These are phyloP conservation scores for Beta vulgaris DNA, from an alignment of 148 eudicot species.

Conservation along the genomic window DNA sequence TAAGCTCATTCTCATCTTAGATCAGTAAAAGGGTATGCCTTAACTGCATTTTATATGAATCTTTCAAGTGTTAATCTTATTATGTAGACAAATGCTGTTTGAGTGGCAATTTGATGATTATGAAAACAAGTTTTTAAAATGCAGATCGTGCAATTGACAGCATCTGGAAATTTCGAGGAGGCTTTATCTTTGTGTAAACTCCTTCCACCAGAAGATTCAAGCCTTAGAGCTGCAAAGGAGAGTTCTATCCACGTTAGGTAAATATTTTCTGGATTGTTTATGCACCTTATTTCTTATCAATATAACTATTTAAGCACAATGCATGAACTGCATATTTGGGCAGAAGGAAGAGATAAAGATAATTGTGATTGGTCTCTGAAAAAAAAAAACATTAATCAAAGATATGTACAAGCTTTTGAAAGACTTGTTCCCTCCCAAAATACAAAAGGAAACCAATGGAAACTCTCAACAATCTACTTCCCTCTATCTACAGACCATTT, in stretches of 20 bases:
- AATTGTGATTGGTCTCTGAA: too few species aligned
- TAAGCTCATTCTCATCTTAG: not conserved
- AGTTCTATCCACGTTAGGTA: constrained; percentile 95
- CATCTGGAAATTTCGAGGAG: constrained; percentile 97
- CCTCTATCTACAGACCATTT: too few species aligned
- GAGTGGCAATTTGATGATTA: constrained; percentile 6
- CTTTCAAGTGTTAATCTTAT: not conserved
- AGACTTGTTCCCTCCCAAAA: too few species aligned
- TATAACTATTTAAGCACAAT: not conserved
- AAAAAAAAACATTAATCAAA: too few species aligned
- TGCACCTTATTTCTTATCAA: not conserved
- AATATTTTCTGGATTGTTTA: not conserved
- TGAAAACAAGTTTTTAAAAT: constrained; percentile 5
- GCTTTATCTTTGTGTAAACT: constrained; percentile 92
- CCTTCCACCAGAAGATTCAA: constrained; percentile 96
- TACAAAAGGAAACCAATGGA: too few species aligned
- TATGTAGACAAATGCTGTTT: not conserved
- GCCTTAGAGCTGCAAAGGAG: constrained; percentile 93
- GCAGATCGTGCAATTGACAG: constrained; percentile 98
- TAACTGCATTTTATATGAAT: not conserved
- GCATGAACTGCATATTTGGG: too few species aligned
- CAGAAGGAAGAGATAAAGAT: too few species aligned
- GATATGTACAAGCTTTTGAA: too few species aligned
- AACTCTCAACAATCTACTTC: too few species aligned
- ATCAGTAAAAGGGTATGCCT: not conserved